A percentile compares a stretch with the other conserved stretches of the same genome.
Evolutionary conservation across 2,329 filamentous ascomycete species (phyloP).

Genomic region (Sordariomycetes sp.): DNA sequence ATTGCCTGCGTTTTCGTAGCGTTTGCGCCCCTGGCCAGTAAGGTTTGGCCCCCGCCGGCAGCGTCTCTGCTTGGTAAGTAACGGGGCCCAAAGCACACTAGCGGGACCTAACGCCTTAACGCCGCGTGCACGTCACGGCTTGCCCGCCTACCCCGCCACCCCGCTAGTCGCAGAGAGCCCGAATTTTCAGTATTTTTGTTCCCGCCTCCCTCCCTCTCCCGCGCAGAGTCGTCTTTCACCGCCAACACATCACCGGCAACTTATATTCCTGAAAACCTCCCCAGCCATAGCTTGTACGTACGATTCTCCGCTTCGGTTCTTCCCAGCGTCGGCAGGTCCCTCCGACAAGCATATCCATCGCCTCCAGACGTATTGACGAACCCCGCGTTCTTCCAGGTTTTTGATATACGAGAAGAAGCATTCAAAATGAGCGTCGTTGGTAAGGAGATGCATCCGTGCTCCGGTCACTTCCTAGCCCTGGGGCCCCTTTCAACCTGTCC

Average conservation of each 20-base stretch:
- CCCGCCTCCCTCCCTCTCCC: not conserved
- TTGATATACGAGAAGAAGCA: not conserved
- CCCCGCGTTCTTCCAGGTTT: not conserved
- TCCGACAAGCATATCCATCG: not conserved
- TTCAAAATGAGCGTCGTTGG: slow-evolving; percentile 41
- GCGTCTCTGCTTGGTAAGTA: not conserved
- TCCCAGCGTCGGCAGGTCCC: not conserved
- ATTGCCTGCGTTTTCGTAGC: not conserved
- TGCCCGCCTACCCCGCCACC: slow-evolving; percentile 1
- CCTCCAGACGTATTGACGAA: not conserved
- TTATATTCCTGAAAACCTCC: not conserved
- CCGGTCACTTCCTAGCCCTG: not conserved
- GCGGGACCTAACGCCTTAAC: not conserved
- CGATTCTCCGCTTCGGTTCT: not conserved
- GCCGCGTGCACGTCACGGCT: not conserved
- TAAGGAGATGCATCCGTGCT: slow-evolving; percentile 18
- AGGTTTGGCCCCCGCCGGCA: not conserved
- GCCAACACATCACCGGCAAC: not conserved
- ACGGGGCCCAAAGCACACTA: not conserved
- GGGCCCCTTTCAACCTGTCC: not conserved
- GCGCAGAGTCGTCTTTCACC: not conserved
- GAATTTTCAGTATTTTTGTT: not conserved
- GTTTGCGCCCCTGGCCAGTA: not conserved
- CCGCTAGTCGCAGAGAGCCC: not conserved
- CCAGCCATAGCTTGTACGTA: not conserved